These are phyloP conservation scores for Harringtonia aguacate DNA, from an alignment of 2,329 filamentous ascomycete genomes.

Conservation along the genomic window DNA sequence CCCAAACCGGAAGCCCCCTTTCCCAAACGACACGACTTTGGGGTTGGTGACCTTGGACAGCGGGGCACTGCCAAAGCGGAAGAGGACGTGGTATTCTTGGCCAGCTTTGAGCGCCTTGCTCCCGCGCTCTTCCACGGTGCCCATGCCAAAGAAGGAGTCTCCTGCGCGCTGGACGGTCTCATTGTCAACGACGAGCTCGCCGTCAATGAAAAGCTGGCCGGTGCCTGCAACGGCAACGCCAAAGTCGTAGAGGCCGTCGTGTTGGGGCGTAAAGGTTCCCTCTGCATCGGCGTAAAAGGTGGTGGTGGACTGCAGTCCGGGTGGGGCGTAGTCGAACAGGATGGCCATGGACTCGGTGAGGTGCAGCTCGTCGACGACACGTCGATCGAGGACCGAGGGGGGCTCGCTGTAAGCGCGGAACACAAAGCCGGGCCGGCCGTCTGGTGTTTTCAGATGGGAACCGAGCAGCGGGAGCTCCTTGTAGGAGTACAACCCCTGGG, in stretches of 20 bases:
- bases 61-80: background rate
- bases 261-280: background rate
- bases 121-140: background rate
- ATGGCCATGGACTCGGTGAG: background rate
- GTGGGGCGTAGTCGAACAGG: background rate
- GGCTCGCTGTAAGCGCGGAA: too few species aligned
- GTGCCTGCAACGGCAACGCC: background rate
- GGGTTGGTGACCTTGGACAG: background rate
- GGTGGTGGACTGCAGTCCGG: background rate
- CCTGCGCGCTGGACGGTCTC: background rate
- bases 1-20: background rate
- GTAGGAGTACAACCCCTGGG: too few species aligned
- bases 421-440: too few species aligned
- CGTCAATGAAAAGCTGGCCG: background rate
- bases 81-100: background rate
- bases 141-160: background rate
- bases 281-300: background rate
- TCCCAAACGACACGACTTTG: background rate
- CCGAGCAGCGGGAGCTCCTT: too few species aligned
- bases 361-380: too few species aligned
- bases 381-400: too few species aligned
- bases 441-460: too few species aligned
- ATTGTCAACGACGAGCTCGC: background rate
- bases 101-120: background rate
- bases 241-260: background rate